Evolutionary conservation across 345 rosid genomes (phyloP).

Genomic region (Raphanus sativus): DNA sequence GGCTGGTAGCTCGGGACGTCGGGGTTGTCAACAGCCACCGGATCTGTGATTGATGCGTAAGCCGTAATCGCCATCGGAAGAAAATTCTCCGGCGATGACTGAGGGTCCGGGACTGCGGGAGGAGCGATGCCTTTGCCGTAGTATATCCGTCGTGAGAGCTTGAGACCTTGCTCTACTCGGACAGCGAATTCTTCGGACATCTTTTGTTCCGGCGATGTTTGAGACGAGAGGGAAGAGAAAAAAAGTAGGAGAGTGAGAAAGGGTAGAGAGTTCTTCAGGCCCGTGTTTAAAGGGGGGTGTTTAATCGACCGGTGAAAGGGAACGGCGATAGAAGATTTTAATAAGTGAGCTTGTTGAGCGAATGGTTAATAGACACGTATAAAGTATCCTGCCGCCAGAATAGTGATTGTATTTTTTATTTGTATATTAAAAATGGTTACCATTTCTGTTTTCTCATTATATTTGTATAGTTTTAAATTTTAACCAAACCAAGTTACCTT

Average conservation of each 20-base stretch:
- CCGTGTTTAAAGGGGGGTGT: slow-evolving; percentile 22
- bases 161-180: slow-evolving; percentile 69
- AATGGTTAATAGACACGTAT: slow-evolving; percentile 1
- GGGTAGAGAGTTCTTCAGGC: neutral
- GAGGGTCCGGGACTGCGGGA: slow-evolving; percentile 44
- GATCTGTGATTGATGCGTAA: slow-evolving; percentile 70
- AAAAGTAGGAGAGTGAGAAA: neutral
- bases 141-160: slow-evolving; percentile 64
- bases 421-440: neutral
- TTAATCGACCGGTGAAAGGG: slow-evolving; percentile 39
- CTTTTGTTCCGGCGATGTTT: neutral
- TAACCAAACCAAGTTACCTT: too few relatives aligned
- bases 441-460: neutral
- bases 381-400: slow-evolving; percentile 32
- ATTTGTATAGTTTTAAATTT: too few relatives aligned
- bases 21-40: slow-evolving; percentile 80
- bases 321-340: slow-evolving; percentile 6
- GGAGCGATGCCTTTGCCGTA: slow-evolving; percentile 65
- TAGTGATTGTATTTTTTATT: slow-evolving; percentile 4
- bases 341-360: neutral
- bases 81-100: slow-evolving; percentile 45
- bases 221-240: neutral
- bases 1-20: slow-evolving; percentile 97
- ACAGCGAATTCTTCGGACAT: slow-evolving; percentile 63
- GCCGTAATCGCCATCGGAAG: slow-evolving; percentile 72